These are phyloP conservation scores for Panellus pusillus DNA, from an alignment of 768 basidiomycete genomes.

Conservation along the genomic window DNA sequence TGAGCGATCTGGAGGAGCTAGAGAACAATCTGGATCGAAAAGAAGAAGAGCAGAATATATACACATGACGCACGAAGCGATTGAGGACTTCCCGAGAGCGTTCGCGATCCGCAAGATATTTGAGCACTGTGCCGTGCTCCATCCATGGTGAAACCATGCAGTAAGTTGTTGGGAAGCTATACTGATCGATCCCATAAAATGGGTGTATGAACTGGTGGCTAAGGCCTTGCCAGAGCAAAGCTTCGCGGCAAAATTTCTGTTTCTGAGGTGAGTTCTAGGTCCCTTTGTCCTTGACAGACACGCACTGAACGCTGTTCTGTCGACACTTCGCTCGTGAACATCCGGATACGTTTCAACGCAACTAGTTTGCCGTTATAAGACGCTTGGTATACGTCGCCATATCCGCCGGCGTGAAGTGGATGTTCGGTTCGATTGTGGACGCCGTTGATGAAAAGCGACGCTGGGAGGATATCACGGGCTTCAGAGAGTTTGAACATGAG, in stretches of 20 bases:
- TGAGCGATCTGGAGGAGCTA: conserved; percentile 23
- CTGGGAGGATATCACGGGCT: conserved; percentile 12
- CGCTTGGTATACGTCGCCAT: conserved; percentile 23
- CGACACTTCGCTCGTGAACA: neutral
- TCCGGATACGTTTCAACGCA: conserved; percentile 5
- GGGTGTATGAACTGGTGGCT: conserved; percentile 28
- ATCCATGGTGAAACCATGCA: conserved; percentile 33
- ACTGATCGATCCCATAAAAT: conserved; percentile 28
- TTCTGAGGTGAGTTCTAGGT: neutral
- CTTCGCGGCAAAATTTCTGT: conserved; percentile 30
- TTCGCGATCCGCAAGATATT: conserved; percentile 20
- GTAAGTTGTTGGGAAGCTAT: conserved; percentile 23
- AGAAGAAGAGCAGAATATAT: too few relatives aligned
- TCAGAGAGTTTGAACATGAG: conserved; percentile 20
- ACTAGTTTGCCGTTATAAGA: neutral
- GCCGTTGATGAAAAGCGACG: conserved; percentile 18
- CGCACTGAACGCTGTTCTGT: neutral
- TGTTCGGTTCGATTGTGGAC: conserved; percentile 8
- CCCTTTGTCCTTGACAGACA: neutral
- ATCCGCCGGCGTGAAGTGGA: conserved; percentile 19
- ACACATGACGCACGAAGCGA: neutral
- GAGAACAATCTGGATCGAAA: neutral
- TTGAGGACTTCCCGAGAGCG: conserved; percentile 15
- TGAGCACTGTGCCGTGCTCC: conserved; percentile 26
- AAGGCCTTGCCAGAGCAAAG: conserved; percentile 30